Percentiles rank a stretch among this genome's conserved stretches.
Evolutionary conservation across 2,329 filamentous ascomycete genomes (phyloP).

Genomic region (Colletotrichum gloeosporioides): DNA sequence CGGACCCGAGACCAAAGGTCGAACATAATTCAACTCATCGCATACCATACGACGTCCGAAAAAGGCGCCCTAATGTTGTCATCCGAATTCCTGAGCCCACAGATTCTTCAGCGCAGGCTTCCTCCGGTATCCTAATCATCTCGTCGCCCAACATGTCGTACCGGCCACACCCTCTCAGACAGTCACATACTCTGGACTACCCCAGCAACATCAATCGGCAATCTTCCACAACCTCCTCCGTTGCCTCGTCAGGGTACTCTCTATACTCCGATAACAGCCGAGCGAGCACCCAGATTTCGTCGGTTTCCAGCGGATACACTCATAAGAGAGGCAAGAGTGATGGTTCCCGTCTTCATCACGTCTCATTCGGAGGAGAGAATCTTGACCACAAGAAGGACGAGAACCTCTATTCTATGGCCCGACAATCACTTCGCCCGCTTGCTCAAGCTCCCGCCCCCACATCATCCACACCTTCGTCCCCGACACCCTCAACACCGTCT

Average conservation of each 20-base stretch:
- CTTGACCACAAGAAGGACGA: slow-evolving; percentile 47
- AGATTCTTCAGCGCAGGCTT: slow-evolving; percentile 28
- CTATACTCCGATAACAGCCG: slow-evolving; percentile 63
- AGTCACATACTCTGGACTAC: slow-evolving; percentile 58
- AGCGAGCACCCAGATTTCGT: slow-evolving; percentile 75
- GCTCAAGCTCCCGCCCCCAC: slow-evolving; percentile 65
- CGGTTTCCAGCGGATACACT: slow-evolving; percentile 68
- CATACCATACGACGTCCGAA: slow-evolving; percentile 11
- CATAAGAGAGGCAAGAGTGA: slow-evolving; percentile 83
- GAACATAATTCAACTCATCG: background rate
- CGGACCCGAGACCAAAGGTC: background rate
- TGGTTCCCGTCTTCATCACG: slow-evolving; percentile 55
- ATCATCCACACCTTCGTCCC: slow-evolving; percentile 32
- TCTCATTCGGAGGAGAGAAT: slow-evolving; percentile 34
- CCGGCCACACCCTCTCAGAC: slow-evolving; percentile 62
- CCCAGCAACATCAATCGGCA: slow-evolving; percentile 59
- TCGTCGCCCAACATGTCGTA: slow-evolving; percentile 54
- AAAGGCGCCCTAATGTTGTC: slow-evolving; percentile 31
- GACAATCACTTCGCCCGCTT: slow-evolving; percentile 78
- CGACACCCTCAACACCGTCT: slow-evolving; percentile 27
- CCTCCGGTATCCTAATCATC: slow-evolving; percentile 19
- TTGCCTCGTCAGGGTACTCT: slow-evolving; percentile 73
- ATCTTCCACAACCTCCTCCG: slow-evolving; percentile 73
- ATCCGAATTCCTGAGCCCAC: slow-evolving; percentile 25
- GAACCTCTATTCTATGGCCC: slow-evolving; percentile 71